Evolutionary conservation across 2,329 filamentous ascomycete species (phyloP).

Genomic region (Albifimbria verrucaria): DNA sequence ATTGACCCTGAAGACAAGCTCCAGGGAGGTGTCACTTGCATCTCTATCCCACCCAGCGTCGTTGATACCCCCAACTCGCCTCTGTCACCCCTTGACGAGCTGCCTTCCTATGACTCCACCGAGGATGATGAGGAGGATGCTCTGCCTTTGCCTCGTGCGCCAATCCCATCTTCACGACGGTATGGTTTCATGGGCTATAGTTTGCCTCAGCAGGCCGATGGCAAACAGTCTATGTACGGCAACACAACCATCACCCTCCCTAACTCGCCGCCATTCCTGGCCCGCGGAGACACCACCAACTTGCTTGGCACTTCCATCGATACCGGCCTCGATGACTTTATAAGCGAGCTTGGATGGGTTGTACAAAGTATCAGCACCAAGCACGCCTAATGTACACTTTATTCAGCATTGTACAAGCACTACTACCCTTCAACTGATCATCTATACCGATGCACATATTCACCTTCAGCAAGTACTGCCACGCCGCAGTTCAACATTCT

Average conservation of each 20-base stretch:
- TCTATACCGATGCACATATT: too few relatives aligned
- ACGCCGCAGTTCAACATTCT: too few relatives aligned
- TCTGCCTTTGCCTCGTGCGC: conserved; percentile 21
- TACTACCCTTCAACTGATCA: too few relatives aligned
- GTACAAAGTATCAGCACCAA: conserved; percentile 41
- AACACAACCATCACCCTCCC: conserved; percentile 16
- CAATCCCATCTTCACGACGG: conserved; percentile 8
- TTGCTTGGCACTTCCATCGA: conserved; percentile 32
- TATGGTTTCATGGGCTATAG: conserved; percentile 39
- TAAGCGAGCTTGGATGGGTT: conserved; percentile 50
- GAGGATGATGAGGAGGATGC: conserved; percentile 40
- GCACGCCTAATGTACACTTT: conserved; percentile 8
- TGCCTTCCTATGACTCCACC: conserved; percentile 43
- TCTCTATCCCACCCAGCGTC: conserved; percentile 18
- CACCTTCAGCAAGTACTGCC: too few relatives aligned
- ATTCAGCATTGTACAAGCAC: conserved; percentile 1
- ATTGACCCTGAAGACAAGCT: not conserved
- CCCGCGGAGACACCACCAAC: conserved; percentile 16
- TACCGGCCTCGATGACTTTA: conserved; percentile 37
- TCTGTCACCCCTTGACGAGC: conserved; percentile 36
- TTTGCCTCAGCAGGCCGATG: conserved; percentile 34
- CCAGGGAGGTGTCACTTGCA: not conserved
- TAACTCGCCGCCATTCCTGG: conserved; percentile 21
- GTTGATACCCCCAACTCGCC: conserved; percentile 33
- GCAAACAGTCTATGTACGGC: conserved; percentile 6